Conservation (phyloP, 441 rosid species). For the Biscutella laevigata region DNA sequence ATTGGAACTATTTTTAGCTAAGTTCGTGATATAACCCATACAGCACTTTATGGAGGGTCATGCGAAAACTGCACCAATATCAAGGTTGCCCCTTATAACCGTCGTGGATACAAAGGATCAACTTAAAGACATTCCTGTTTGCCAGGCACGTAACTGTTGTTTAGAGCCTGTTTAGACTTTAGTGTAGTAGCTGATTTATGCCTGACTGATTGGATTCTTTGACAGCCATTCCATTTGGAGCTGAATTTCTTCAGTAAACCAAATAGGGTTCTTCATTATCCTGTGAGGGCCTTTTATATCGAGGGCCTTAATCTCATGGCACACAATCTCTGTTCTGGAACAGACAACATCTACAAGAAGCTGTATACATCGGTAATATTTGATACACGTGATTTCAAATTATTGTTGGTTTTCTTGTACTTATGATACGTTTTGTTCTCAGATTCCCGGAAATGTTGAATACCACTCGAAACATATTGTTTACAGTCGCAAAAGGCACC, state of each 20-base stretch:
- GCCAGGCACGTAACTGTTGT: conserved; percentile 52
- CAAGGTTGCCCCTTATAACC: conserved; percentile 81
- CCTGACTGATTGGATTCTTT: conserved; percentile 30
- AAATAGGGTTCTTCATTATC: conserved; percentile 94
- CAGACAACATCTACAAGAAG: conserved; percentile 72
- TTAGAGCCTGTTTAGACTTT: conserved; percentile 11
- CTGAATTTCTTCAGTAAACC: conserved; percentile 91
- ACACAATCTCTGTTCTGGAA: conserved; percentile 82
- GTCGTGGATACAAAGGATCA: conserved; percentile 66
- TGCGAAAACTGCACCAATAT: conserved; percentile 86
- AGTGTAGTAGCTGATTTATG: conserved; percentile 15
- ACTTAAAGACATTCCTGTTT: conserved; percentile 78
- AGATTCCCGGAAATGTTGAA: conserved; percentile 87
- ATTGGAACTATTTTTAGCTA: conserved; percentile 11
- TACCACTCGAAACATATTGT: conserved; percentile 63
- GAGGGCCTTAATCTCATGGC: conserved; percentile 89
- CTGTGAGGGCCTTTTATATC: conserved; percentile 81
- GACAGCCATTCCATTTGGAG: conserved; percentile 97
- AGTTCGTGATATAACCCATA: conserved; percentile 21
- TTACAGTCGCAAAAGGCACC: conserved; percentile 65
- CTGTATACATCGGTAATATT: conserved; percentile 74
- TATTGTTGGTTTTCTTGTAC: background rate
- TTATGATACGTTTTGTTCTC: conserved; percentile 27
- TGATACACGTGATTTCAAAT: conserved; percentile 6
- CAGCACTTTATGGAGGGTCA: conserved; percentile 99